These are phyloP conservation scores for Scytalidium sp. DNA, from an alignment of 2,329 filamentous ascomycete genomes.

Conservation along the genomic window DNA sequence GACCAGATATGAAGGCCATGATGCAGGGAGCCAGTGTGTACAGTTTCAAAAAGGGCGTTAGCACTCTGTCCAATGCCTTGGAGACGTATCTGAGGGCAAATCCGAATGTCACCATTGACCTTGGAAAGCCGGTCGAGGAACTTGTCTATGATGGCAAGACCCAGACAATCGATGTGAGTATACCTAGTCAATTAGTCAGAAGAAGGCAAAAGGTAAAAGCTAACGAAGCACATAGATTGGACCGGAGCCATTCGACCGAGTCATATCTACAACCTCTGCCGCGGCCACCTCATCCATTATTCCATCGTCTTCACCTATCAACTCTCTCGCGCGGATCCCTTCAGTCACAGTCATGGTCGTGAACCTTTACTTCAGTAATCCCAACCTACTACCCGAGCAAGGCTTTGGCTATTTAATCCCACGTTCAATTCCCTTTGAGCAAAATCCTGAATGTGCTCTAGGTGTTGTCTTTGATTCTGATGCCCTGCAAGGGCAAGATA, in stretches of 20 bases:
- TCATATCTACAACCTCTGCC: conserved; percentile 58
- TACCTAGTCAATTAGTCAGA: not conserved
- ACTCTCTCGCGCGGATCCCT: conserved; percentile 48
- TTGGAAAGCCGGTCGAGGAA: conserved; percentile 42
- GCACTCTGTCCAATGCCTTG: conserved; percentile 55
- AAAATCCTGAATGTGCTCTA: conserved; percentile 80
- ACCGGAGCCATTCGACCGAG: conserved; percentile 45
- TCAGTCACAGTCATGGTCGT: conserved; percentile 87
- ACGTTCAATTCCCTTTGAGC: conserved; percentile 61
- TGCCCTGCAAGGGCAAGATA: conserved; percentile 47
- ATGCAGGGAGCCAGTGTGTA: conserved; percentile 34
- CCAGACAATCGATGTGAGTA: conserved; percentile 40
- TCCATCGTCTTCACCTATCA: conserved; percentile 19
- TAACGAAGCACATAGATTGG: not conserved
- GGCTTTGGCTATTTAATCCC: conserved; percentile 95
- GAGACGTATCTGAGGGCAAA: conserved; percentile 44
- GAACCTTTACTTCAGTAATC: conserved; percentile 77
- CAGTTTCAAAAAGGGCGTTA: conserved; percentile 58
- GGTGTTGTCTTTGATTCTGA: conserved; percentile 87
- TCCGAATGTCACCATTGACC: conserved; percentile 59
- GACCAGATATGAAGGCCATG: conserved; percentile 18
- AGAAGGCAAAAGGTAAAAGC: not conserved
- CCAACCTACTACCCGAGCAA: conserved; percentile 56
- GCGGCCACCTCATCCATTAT: conserved; percentile 28
- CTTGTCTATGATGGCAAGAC: conserved; percentile 37